These are phyloP conservation scores for Globisporangium apiculatum DNA, from an alignment of 352 stramenopile genomes.

Conservation along the genomic window DNA sequence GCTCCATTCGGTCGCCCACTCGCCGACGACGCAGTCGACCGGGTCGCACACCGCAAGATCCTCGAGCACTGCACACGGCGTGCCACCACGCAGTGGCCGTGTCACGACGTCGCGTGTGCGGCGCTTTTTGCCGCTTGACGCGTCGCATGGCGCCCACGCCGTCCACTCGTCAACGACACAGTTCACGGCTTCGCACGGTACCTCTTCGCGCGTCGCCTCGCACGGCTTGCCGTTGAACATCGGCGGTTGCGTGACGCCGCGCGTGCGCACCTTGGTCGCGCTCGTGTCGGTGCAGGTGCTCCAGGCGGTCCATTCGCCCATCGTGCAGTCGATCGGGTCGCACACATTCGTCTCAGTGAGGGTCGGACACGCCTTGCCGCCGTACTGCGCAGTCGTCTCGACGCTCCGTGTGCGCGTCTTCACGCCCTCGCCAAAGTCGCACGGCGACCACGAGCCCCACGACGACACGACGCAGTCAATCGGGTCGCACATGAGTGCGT, in stretches of 20 bases:
- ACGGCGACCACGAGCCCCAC: conserved; percentile 25
- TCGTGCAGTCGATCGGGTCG: conserved; percentile 41
- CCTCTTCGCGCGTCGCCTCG: conserved; percentile 19
- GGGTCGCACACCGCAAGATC: conserved; percentile 31
- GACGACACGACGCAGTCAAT: conserved; percentile 37
- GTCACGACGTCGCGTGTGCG: conserved; percentile 24
- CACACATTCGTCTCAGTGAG: conserved; percentile 24
- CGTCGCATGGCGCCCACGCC: conserved; percentile 33
- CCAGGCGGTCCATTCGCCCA: conserved; percentile 25
- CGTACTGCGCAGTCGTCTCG: conserved; percentile 21
- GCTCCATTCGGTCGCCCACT: conserved; percentile 28
- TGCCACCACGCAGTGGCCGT: conserved; percentile 25
- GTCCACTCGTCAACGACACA: conserved; percentile 37
- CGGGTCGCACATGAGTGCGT: conserved; percentile 43
- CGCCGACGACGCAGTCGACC: conserved; percentile 30
- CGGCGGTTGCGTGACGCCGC: conserved; percentile 17
- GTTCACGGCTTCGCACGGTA: conserved; percentile 39
- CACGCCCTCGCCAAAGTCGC: conserved; percentile 22
- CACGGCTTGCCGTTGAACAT: conserved; percentile 35
- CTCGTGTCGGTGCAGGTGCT: conserved; percentile 24
- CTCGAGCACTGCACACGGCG: conserved; percentile 24
- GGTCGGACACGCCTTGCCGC: conserved; percentile 20
- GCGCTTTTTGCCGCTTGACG: conserved; percentile 30
- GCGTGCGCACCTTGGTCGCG: conserved; percentile 22
- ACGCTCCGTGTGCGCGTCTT: conserved; percentile 32